Evolutionary conservation across 129 eudicot genomes (phyloP).

Genomic region (Flaveria linearis): DNA sequence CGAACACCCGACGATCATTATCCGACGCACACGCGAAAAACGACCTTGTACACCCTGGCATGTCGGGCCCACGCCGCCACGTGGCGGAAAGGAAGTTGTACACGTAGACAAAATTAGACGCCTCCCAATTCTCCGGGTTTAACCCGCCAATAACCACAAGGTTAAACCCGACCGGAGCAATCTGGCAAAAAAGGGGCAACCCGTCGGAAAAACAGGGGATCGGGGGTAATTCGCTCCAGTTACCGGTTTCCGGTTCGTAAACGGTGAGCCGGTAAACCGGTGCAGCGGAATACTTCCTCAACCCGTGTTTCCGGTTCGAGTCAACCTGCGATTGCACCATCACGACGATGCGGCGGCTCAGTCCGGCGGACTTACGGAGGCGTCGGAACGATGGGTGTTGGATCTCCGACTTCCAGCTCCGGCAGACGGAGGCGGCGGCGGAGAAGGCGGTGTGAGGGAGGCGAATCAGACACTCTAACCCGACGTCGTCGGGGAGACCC

Average conservation of each 20-base stretch:
- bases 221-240: slow-evolving; percentile 58
- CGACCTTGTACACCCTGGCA: slow-evolving; percentile 69
- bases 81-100: slow-evolving; percentile 59
- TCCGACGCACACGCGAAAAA: slow-evolving; percentile 83
- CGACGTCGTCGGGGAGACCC: slow-evolving; percentile 60
- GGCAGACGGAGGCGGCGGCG: slow-evolving; percentile 54
- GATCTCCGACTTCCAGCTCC: slow-evolving; percentile 50
- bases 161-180: slow-evolving; percentile 62
- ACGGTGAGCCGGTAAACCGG: slow-evolving; percentile 58
- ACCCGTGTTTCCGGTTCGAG: slow-evolving; percentile 26
- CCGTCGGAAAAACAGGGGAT: slow-evolving; percentile 54
- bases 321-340: slow-evolving; percentile 61
- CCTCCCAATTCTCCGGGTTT: slow-evolving; percentile 65
- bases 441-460: slow-evolving; percentile 44
- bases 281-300: slow-evolving; percentile 31
- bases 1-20: slow-evolving; percentile 50
- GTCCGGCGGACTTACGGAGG: slow-evolving; percentile 46
- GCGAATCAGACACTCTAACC: slow-evolving; percentile 53
- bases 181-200: slow-evolving; percentile 74
- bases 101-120: slow-evolving; percentile 49
- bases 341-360: slow-evolving; percentile 46
- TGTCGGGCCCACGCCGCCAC: slow-evolving; percentile 74
- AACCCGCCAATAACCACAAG: slow-evolving; percentile 92
- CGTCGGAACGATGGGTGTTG: slow-evolving; percentile 44
- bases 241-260: slow-evolving; percentile 61